Evolutionary conservation across 1,139 yeast species (phyloP).

Genomic region (Pichia sp.): DNA sequence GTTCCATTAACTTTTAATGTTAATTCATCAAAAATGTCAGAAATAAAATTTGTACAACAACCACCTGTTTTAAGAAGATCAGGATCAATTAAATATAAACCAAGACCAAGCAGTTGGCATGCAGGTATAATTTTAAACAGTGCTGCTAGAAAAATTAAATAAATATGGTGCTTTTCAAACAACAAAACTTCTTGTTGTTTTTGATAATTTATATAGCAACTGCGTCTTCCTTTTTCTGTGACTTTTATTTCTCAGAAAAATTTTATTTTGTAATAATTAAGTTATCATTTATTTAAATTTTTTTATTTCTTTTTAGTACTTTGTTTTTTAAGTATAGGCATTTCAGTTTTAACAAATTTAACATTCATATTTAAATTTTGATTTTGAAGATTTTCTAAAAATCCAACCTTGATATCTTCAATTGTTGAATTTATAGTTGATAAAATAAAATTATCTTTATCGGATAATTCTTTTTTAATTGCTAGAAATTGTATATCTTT

Average conservation of each 20-base stretch:
- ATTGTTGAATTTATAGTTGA: constrained; percentile 32
- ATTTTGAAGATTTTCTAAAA: constrained; percentile 34
- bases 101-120: constrained; percentile 15
- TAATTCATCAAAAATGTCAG: neutral
- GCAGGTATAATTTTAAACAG: constrained; percentile 8
- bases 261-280: neutral
- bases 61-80: constrained; percentile 3
- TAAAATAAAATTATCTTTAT: constrained; percentile 26
- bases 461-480: constrained; percentile 21
- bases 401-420: constrained; percentile 39
- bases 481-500: constrained; percentile 19
- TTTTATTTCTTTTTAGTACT: constrained; percentile 8
- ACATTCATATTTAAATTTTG: constrained; percentile 32
- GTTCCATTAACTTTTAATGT: neutral
- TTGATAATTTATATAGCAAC: neutral
- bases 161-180: neutral
- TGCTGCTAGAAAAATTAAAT: constrained; percentile 7
- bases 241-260: too few relatives aligned
- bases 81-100: constrained; percentile 4
- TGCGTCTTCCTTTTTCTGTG: too few relatives aligned
- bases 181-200: neutral
- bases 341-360: constrained; percentile 37
- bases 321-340: constrained; percentile 33
- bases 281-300: neutral
- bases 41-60: neutral